Evolutionary conservation across 2,329 filamentous ascomycete species (phyloP), one percentile per base, ranked within the genome.

Genomic region (Colletotrichum orbiculare): DNA sequence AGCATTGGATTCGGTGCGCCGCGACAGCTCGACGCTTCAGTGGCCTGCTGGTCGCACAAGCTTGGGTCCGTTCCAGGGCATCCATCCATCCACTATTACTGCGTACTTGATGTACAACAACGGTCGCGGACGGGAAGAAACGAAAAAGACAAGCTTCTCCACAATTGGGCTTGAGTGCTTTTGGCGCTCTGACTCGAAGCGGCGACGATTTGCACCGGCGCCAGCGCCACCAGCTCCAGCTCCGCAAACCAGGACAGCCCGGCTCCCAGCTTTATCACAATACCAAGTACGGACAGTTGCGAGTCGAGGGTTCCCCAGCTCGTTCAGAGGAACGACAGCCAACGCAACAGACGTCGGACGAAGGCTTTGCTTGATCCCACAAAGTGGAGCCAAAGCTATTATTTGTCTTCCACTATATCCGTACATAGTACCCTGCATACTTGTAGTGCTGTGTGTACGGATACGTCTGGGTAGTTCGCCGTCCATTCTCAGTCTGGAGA

Each of bases 91-190:
- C 4, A 17, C 17, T 17, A 17, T 17, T 17, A 17, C 17, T 17
- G 17, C 17, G 17, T 17, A 17, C 17, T 17, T 17, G 17, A 17
- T 25, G 25, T 25, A 5, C 25, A 25, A 25, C 42, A 63, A 67
- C 54, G 64, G 60, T 64, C 49, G 60, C 48, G 60, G 68, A 47
- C 64, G 64, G 64, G 64, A 66, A 64, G 64, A 64, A 60, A 64
- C 64, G 64, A 66, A 52, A 54, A 25, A 4, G 60, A 64, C 64
- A 64, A 64, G 60, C 64, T 66, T 66, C 70, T 74, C 75, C 75
- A 76, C 75, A 77, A 69, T 77, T 77, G 71, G 75, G 75, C 75
- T 68, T 75, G 73, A 72, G 71, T 77, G 75, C 75, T 75, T 77
- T 63, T 67, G 54, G 58, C 56, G 65, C 65, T 62, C 57, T 60